Evolutionary conservation across 2,329 filamentous ascomycete species (phyloP), one percentile per base, ranked within the genome.

Genomic region (Cordyceps pruinosa): DNA sequence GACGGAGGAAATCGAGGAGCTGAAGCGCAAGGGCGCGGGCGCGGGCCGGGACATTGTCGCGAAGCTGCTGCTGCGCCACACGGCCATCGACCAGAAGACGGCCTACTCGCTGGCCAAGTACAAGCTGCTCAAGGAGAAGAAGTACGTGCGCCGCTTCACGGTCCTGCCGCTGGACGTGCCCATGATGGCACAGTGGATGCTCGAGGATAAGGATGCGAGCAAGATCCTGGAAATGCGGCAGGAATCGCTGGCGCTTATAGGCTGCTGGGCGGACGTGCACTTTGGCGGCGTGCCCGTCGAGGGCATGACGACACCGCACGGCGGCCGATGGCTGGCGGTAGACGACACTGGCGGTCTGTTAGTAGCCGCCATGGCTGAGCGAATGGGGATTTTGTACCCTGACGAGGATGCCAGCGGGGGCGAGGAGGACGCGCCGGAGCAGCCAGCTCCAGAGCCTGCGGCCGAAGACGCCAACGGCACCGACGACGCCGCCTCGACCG

Each of bases 101-200:
- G 81, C 85, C 0, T 99, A 95, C 67, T 95, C 91, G 2, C 77
- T 97, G 58, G 92, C 93, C 44, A 99, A 99, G 72, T 99, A 99
- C 73, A 96, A 94, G 66, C 77, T 97, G 19, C 80, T 96, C 46
- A 99, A 99, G 75, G 88, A 89, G 62, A 92, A 87, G 69, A 99
- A 99, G 73, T 97, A 96, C 69, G 81, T 97, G 61, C 86, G 88
- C 65, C 81, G 91, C 13, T 97, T 99, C 67, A 90, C 88, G 0
- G 83, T 94, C 1, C 71, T 96, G 52, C 93, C 93, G 0, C 74
- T 97, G 63, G 91, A 97, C 66, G 84, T 95, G 15, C 80, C 85
- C 0, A 80, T 84, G 61, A 76, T 97, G 60, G 84, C 85, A 21
- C 83, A 90, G 63, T 95, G 88, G 77, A 78, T 93, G 66, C 73